Conservation (phyloP, 139 green algal species). For the Mesostigma viride region DNA sequence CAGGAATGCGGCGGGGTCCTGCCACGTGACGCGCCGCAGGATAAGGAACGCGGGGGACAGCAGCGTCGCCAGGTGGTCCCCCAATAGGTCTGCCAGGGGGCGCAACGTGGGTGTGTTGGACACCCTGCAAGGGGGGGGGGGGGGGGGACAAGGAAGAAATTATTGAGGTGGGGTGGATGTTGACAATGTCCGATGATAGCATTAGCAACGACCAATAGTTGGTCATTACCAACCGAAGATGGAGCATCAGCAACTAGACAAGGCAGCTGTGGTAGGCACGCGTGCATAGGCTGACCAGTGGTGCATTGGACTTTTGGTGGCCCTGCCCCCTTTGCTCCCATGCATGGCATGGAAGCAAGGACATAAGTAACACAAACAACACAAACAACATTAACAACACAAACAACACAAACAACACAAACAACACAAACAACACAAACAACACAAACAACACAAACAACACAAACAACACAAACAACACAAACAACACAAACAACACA, state of each 20-base stretch:
- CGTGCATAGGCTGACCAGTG: no score
- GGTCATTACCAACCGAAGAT: not conserved
- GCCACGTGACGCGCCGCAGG: conserved; percentile 57
- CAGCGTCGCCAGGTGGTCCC: conserved; percentile 46
- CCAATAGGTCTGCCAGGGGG: conserved; percentile 32
- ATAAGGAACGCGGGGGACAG: conserved; percentile 60
- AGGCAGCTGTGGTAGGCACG: no score
- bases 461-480: no score
- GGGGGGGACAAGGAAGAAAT: not conserved
- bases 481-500: no score
- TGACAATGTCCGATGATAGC: not conserved
- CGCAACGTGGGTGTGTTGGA: conserved; percentile 7
- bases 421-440: no score
- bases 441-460: no score
- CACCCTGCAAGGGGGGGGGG: not conserved
- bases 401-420: no score
- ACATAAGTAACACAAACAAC: no score
- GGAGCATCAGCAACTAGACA: not conserved
- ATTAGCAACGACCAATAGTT: not conserved
- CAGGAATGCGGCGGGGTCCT: conserved; percentile 45
- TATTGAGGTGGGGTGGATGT: not conserved
- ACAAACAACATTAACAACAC: no score
- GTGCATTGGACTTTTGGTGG: no score
- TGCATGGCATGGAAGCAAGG: no score
- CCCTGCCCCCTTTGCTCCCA: no score